These are phyloP conservation scores for Mortierella sp. DNA, from an alignment of 371 early-diverging fungal genomes.

Conservation along the genomic window DNA sequence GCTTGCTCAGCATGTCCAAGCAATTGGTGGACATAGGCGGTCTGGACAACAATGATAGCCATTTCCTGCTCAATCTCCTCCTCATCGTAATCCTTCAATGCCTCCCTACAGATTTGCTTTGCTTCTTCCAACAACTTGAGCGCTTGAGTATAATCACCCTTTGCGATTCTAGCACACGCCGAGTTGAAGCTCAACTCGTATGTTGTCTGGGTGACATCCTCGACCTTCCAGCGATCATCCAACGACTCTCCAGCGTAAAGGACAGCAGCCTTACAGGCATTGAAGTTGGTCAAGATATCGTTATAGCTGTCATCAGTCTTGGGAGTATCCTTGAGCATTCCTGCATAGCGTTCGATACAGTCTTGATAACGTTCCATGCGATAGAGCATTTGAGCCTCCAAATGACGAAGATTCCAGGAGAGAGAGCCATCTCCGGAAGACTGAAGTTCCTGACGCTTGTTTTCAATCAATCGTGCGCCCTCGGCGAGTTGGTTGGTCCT, in stretches of 20 bases:
- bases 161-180: conserved; percentile 73
- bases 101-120: conserved; percentile 65
- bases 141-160: conserved; percentile 61
- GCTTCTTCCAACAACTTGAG: conserved; percentile 61
- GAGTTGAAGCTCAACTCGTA: conserved; percentile 82
- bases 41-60: conserved; percentile 75
- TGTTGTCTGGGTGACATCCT: conserved; percentile 58
- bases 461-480: conserved; percentile 64
- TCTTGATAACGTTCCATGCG: conserved; percentile 49
- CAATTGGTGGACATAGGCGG: conserved; percentile 80
- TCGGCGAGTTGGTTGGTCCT: conserved; percentile 72
- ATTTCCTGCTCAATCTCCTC: conserved; percentile 81
- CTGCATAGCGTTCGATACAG: conserved; percentile 63
- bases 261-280: conserved; percentile 76
- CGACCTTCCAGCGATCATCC: conserved; percentile 39
- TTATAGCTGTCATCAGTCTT: conserved; percentile 60
- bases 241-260: conserved; percentile 59
- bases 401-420: conserved; percentile 60
- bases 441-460: conserved; percentile 52
- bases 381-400: conserved; percentile 80
- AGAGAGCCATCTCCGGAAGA: conserved; percentile 23
- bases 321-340: conserved; percentile 61
- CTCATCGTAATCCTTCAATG: conserved; percentile 66
- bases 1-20: conserved; percentile 72
- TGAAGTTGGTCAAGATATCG: conserved; percentile 68